Percentiles rank a stretch among this genome's conserved stretches.
Conservation (phyloP, 1,139 yeast species). For the Yamadazyma buinensis region DNA sequence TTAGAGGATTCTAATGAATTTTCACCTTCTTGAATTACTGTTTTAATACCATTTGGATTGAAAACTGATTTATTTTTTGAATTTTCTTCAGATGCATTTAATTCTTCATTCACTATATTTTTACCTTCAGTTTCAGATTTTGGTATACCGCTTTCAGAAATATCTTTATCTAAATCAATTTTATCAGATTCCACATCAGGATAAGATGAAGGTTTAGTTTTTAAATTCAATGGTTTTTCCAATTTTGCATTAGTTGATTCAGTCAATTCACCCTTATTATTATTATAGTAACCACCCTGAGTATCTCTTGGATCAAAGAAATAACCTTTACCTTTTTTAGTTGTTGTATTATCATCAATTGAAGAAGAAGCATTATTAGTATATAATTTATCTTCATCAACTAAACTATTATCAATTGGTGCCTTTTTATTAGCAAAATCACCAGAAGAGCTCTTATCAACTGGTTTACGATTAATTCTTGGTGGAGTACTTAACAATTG, state of each 20-base stretch:
- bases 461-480: slow-evolving; percentile 24
- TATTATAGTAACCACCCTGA: slow-evolving; percentile 26
- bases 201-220: slow-evolving; percentile 30
- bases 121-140: too few relatives aligned
- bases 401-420: slow-evolving; percentile 25
- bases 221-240: slow-evolving; percentile 21
- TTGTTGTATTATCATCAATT: slow-evolving; percentile 25
- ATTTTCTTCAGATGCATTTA: slow-evolving; percentile 26
- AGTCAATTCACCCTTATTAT: slow-evolving; percentile 5
- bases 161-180: too few relatives aligned
- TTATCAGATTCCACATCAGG: too few relatives aligned
- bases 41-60: slow-evolving; percentile 20
- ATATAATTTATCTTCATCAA: slow-evolving; percentile 9
- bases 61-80: slow-evolving; percentile 28
- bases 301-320: slow-evolving; percentile 37
- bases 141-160: too few relatives aligned
- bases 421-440: slow-evolving; percentile 31
- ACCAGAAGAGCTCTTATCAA: slow-evolving; percentile 26
- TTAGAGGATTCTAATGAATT: slow-evolving; percentile 2
- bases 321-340: slow-evolving; percentile 26
- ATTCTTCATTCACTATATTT: too few relatives aligned
- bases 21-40: slow-evolving; percentile 6
- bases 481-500: slow-evolving; percentile 32
- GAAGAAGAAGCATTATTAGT: slow-evolving; percentile 24
- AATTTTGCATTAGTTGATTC: slow-evolving; percentile 30